A percentile compares a stretch with the other conserved stretches of the same genome.
These are phyloP conservation scores for Cercospora janseana DNA, from an alignment of 2,329 filamentous ascomycete species.

Conservation along the genomic window DNA sequence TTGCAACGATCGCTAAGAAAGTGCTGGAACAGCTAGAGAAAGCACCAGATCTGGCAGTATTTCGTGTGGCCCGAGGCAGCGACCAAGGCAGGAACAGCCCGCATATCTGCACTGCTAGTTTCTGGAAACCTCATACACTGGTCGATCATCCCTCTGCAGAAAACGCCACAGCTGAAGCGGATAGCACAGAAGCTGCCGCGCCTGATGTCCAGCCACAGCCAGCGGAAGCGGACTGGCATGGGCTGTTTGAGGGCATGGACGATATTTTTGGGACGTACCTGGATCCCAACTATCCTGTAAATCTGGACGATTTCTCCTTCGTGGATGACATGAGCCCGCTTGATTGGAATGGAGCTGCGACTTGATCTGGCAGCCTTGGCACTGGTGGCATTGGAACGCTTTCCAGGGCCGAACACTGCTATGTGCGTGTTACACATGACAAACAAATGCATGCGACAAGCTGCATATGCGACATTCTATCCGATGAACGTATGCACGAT, in stretches of 20 bases:
- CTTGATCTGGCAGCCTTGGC: conserved; percentile 14
- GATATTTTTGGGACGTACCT: conserved; percentile 37
- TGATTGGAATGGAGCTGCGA: conserved; percentile 23
- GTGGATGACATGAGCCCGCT: conserved; percentile 32
- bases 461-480: too few relatives aligned
- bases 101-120: conserved; percentile 24
- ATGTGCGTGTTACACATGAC: neutral
- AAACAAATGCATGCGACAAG: neutral
- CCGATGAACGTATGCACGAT: neutral
- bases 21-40: conserved; percentile 35
- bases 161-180: conserved; percentile 8
- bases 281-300: conserved; percentile 37
- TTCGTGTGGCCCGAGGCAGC: conserved; percentile 27
- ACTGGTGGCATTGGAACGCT: too few relatives aligned
- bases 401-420: too few relatives aligned
- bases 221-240: conserved; percentile 17
- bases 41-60: conserved; percentile 30
- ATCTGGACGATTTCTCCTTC: conserved; percentile 37
- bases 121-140: conserved; percentile 25
- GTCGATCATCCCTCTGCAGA: conserved; percentile 18
- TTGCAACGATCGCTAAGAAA: conserved; percentile 40
- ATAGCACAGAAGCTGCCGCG: neutral
- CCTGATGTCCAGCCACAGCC: conserved; percentile 7
- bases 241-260: conserved; percentile 38
- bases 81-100: conserved; percentile 19